Conservation (phyloP, 164 flowering plant species). For the Paratinospora sagittata region DNA sequence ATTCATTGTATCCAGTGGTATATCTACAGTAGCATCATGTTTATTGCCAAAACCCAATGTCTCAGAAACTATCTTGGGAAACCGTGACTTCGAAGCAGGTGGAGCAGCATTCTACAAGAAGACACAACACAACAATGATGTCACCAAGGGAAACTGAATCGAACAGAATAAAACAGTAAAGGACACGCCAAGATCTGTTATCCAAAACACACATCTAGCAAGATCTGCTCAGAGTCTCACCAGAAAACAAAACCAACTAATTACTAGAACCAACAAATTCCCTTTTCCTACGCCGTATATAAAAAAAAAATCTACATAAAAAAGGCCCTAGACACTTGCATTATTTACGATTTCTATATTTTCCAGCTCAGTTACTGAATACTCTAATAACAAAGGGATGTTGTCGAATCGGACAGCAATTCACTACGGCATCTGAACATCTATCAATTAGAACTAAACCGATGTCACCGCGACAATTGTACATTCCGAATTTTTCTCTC, state of each 20-base stretch:
- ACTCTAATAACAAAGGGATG: neutral
- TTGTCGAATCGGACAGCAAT: neutral
- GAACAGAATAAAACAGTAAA: neutral
- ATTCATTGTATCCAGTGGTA: conserved; percentile 75
- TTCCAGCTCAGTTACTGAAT: neutral
- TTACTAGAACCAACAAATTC: neutral
- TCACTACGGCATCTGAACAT: neutral
- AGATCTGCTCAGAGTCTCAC: neutral
- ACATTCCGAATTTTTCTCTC: neutral
- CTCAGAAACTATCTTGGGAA: conserved; percentile 44
- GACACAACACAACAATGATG: conserved; percentile 5
- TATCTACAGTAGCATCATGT: conserved; percentile 78
- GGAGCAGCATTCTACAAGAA: conserved; percentile 50
- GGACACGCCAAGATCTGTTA: neutral
- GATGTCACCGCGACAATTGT: neutral
- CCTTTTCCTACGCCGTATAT: neutral
- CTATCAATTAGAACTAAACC: neutral
- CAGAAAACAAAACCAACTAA: neutral
- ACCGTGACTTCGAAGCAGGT: conserved; percentile 47
- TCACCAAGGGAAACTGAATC: neutral
- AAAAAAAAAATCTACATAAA: neutral
- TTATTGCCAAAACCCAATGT: conserved; percentile 60
- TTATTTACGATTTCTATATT: neutral
- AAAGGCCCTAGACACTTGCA: neutral
- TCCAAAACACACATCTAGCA: neutral